Conservation (phyloP, 352 stramenopile genomes). For the Phytophthora hybrid region DNA sequence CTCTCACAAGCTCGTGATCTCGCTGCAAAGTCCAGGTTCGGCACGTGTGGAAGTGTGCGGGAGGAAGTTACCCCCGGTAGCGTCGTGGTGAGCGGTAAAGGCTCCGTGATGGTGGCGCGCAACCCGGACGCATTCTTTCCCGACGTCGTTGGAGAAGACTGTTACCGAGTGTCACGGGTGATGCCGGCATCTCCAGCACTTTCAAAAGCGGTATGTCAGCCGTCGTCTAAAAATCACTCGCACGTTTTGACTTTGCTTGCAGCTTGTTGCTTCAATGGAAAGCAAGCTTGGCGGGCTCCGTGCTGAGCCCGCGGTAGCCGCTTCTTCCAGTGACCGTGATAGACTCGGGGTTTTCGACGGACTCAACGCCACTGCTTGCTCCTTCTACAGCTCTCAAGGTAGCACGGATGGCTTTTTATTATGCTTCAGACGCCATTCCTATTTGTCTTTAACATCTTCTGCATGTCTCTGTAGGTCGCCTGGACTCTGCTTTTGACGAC, state of each 20-base stretch:
- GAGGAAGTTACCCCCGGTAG: constrained; percentile 52
- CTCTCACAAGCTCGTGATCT: too few relatives aligned
- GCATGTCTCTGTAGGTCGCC: constrained; percentile 32
- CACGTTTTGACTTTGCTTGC: background rate
- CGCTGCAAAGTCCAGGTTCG: constrained; percentile 40
- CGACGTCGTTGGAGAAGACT: constrained; percentile 30
- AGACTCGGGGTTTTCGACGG: constrained; percentile 45
- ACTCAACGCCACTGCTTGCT: constrained; percentile 68
- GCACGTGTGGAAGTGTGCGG: constrained; percentile 61
- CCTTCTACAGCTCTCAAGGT: constrained; percentile 83
- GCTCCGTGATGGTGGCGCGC: constrained; percentile 39
- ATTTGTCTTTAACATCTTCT: background rate
- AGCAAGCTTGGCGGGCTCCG: constrained; percentile 32
- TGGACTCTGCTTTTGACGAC: constrained; percentile 66
- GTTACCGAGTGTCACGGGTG: constrained; percentile 48
- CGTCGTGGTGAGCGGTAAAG: constrained; percentile 60
- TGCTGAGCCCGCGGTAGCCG: constrained; percentile 17
- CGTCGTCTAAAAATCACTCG: background rate
- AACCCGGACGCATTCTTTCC: constrained; percentile 66
- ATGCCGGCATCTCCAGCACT: constrained; percentile 43
- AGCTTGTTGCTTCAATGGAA: constrained; percentile 44
- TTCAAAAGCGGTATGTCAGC: constrained; percentile 35
- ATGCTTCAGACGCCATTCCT: too few relatives aligned
- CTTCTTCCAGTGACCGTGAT: constrained; percentile 29
- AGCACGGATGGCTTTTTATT: background rate